Base-by-base conservation (phyloP, 1,284 basidiomycete species). In the Rhodotorula sp. region DNA sequence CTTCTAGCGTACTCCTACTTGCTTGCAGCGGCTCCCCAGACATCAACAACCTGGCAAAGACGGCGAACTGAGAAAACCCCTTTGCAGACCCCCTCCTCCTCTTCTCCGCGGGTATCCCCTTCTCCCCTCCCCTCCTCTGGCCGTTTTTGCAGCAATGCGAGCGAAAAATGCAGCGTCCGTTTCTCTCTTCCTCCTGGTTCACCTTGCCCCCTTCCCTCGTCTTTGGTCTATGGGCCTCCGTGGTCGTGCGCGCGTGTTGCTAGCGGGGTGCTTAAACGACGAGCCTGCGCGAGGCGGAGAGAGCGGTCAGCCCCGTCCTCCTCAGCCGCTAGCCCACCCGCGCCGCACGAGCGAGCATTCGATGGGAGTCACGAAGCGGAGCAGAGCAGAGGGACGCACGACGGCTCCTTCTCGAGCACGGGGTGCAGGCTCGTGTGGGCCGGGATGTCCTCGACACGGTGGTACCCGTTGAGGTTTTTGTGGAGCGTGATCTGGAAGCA, bases 401-500 rank as follows among this genome's bases (percentile, higher is more conserved):
- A 57, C 25, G 70, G 70, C 62, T 72, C 73, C 39, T 65, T 67
- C 1, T 34, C 60, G 27, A 60, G 67, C 44, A 13, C 54, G 51
- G 67, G 61, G 60, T 68, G 67, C 27, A 72, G 55, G 63, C 54
- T 66, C 50, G 62, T 36, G 64, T 71, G 69, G 22, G 37, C 25
- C 9, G 61, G 53, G 36, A 69, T 61, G 61, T 64, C 71, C 44
- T 76, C 76, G 66, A 77, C 63, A 48, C 76, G 73, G 65, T 71
- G 73, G 69, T 71, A 77, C 39, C 41, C 27, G 67, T 72, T 72
- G n/a, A 78, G 83, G 86, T 97, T 97, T 85, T 99, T 97, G 86
- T 97, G 94, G 76, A 95, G 84, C 5, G 94, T 97, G 80, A 99
- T 89, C 84, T 97, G 94, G 90, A 95, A 97, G 57, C 96, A 90